Evolutionary conservation across 2,329 filamentous ascomycete genomes (phyloP).

Genomic region (Coniochaeta ligniaria): DNA sequence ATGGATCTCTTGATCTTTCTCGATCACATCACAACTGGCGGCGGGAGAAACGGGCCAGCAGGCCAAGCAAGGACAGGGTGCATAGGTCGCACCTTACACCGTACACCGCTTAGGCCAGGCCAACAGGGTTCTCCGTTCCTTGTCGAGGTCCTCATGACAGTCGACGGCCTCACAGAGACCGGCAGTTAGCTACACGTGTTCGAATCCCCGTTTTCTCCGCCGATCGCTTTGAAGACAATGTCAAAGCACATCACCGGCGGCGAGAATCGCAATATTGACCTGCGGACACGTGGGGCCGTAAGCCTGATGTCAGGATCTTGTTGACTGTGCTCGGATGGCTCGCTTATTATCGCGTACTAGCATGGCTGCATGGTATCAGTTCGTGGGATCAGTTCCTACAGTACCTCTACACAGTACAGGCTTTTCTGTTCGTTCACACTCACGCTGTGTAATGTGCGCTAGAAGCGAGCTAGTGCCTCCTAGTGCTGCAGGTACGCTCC

Average conservation of each 20-base stretch:
- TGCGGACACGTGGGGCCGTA: neutral
- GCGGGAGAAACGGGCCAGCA: neutral
- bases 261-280: neutral
- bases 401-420: neutral
- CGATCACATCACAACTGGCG: neutral
- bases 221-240: neutral
- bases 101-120: neutral
- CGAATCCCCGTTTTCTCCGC: neutral
- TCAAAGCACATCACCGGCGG: neutral
- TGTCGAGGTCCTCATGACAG: neutral
- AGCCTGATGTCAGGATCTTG: neutral
- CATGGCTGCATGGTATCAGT: neutral
- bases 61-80: neutral
- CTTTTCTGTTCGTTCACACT: neutral
- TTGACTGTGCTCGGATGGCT: neutral
- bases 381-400: neutral
- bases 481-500: constrained; percentile 3
- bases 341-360: neutral
- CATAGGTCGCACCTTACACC: neutral
- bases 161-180: neutral
- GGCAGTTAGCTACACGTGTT: neutral
- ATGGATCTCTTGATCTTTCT: neutral
- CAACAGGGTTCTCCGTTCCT: neutral
- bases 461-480: neutral
- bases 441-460: neutral